phyloP scores from a whole-genome alignment of 2,329 filamentous ascomycete genomes.

The Geoglossum cookeanum region DNA sequence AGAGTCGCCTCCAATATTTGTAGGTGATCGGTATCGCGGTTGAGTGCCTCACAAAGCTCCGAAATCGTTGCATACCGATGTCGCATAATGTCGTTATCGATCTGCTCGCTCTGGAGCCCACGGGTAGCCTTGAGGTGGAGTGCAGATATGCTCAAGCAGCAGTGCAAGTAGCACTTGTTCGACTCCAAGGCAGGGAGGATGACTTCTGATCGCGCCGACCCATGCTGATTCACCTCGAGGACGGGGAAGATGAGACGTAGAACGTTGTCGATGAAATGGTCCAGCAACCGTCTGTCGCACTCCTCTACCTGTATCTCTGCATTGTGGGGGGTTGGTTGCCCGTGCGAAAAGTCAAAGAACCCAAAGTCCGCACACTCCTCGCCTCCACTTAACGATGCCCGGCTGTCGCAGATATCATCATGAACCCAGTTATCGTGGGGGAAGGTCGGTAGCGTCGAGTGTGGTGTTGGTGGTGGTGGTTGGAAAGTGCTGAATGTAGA shows the following conservation, averaged over 20 bases:
- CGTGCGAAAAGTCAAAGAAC: conserved; percentile 67
- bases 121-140: conserved; percentile 75
- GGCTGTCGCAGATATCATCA: conserved; percentile 48
- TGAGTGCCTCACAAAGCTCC: conserved; percentile 65
- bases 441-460: conserved; percentile 44
- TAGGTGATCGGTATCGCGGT: conserved; percentile 61
- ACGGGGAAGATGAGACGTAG: conserved; percentile 82
- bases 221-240: conserved; percentile 74
- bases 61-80: conserved; percentile 80
- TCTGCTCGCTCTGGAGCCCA: conserved; percentile 46
- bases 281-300: conserved; percentile 65
- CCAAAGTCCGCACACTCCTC: conserved; percentile 47
- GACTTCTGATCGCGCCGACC: conserved; percentile 59
- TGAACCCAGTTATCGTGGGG: conserved; percentile 51
- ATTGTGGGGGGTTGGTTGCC: conserved; percentile 42
- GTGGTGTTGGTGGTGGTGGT: conserved; percentile 54
- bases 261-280: conserved; percentile 80
- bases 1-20: conserved; percentile 84
- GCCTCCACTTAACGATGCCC: conserved; percentile 43
- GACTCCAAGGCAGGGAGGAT: conserved; percentile 74
- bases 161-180: conserved; percentile 89
- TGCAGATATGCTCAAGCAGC: conserved; percentile 81
- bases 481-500: conserved; percentile 89
- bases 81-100: conserved; percentile 79
- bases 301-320: conserved; percentile 70